Evolutionary conservation across 148 eudicot genomes (phyloP), one percentile per base, ranked within the genome.

Genomic region (Silene conica): DNA sequence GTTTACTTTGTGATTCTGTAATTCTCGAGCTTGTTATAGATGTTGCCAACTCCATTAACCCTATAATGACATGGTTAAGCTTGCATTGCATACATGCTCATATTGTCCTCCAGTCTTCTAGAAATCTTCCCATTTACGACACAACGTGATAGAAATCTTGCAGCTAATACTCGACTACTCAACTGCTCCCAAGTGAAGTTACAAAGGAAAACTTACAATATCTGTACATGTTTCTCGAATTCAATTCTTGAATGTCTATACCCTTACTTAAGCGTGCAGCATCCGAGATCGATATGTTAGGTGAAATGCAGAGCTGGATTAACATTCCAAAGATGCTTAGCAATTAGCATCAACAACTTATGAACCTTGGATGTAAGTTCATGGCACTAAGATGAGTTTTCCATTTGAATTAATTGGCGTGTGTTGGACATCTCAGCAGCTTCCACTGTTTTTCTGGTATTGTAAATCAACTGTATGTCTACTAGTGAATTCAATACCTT

Each of bases 1-100:
- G 67, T 63, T 20, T 8, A 21, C 25, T 10, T 21, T 1, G 25
- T 21, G 12, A 21, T 12, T 59, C 38, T 62, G n/a, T 23, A 62
- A 62, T 26, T 25, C 66, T 25, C 18, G 26, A 62, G 66, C 38
- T 62, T 62, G 8, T 31, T 31, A 12, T 38, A 14, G 68, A 25
- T 34, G 68, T 15, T 4, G 1, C 18, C 38, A 4, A 64, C 68
- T 28, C 68, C 68, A 31, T 31, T 31, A 64, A 64, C 68, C 3
- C 65, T 61, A 61, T 23, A 8, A 61, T 61, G 65, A 61, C 34
- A 22, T 50, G 13, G 63, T 21, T 59, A 59, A 21, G 63, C 63
- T 21, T 21, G 63, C 25, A 8, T 59, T 21, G 25, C 34, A 14
- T 26, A 62, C 10, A 6, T 59, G 13, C 26, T 64, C 45, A 64